Percentiles rank a stretch among this genome's conserved stretches.
Evolutionary conservation across 2,329 filamentous ascomycete genomes (phyloP).

Genomic region (Orbilia quercus): DNA sequence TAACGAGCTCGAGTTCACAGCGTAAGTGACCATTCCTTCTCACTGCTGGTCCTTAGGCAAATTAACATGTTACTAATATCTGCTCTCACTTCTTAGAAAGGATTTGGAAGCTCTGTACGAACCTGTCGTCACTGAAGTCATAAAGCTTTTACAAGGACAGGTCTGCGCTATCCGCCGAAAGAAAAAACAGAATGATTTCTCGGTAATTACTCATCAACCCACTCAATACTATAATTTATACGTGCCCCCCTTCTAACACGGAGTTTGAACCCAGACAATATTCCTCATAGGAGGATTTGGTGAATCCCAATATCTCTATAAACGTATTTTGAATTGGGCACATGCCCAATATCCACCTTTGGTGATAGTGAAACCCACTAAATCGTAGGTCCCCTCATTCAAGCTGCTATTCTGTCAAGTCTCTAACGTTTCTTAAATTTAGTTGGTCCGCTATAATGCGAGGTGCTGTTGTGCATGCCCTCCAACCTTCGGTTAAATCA

Average conservation of each 20-base stretch:
- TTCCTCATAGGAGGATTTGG: conserved; percentile 51
- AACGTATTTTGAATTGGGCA: conserved; percentile 7
- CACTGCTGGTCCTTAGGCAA: too few species aligned
- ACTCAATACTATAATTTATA: too few species aligned
- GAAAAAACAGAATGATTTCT: too few species aligned
- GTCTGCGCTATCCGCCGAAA: not conserved
- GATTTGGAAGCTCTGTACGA: conserved; percentile 52
- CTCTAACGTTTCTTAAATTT: not conserved
- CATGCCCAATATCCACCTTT: conserved; percentile 3
- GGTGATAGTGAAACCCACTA: conserved; percentile 28
- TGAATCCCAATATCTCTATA: conserved; percentile 44
- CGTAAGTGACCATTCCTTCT: not conserved
- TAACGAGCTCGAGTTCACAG: conserved; percentile 17
- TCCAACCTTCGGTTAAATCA: conserved; percentile 14
- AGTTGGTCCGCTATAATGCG: conserved; percentile 52
- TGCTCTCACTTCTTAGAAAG: conserved; percentile 28
- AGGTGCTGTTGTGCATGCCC: conserved; percentile 26
- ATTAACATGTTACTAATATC: too few species aligned
- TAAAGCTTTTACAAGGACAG: conserved; percentile 35
- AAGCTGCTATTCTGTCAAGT: not conserved
- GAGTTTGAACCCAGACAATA: conserved; percentile 9
- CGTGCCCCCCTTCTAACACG: too few species aligned
- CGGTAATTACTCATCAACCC: too few species aligned
- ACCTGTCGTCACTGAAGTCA: conserved; percentile 40
- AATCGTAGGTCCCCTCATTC: conserved; percentile 29